Evolutionary conservation across 768 basidiomycete genomes (phyloP), one percentile per base, ranked within the genome.

Genomic region (Lentinus tigrinus): DNA sequence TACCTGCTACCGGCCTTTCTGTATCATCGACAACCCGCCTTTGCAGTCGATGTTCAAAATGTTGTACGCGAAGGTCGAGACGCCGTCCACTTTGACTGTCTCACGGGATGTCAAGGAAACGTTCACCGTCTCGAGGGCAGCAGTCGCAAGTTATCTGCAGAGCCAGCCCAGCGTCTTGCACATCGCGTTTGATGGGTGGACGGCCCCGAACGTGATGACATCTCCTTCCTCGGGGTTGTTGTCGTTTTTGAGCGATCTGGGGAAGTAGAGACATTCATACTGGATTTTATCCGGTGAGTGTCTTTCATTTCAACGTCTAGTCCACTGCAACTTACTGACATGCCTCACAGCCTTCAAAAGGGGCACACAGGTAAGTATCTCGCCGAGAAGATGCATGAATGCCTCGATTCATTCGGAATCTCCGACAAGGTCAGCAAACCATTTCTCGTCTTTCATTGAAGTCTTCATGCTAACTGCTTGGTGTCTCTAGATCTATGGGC

Each of bases 1-100:
- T 1, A 36, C 21, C n/a, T 28, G 49, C 16, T 37, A 58, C 50
- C 50, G 56, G 21, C 56, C 56, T 4, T 58, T 38, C 49, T 38
- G 26, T 43, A 58, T 58, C 38, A 37, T 58, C 19, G n/a, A 52
- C 5, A 49, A 58, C 34, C 49, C 56, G 8, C 49, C 51, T 34
- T 26, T 58, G 19, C 40, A 39, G 4, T 19, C 52, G 23, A 34
- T 58, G 11, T 24, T 58, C 21, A 24, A 23, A 4, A 53, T 58
- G 51, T 50, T 58, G 2, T 46, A 58, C 26, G 34, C 28, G 21
- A 52, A 53, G 42, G 42, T 53, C 5, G 42, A 58, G 34, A 37
- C 52, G 5, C 51, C 51, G 16, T 26, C 7, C 21, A 10, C 28
- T 10, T 4, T 4, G 28, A 31, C 28, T 31, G 28, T 31, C 28